A percentile compares a stretch with the other conserved stretches of the same genome.
phyloP scores from a whole-genome alignment of 192 early-diverging fungal genomes.

The Lunasporangiospora selenospora region DNA sequence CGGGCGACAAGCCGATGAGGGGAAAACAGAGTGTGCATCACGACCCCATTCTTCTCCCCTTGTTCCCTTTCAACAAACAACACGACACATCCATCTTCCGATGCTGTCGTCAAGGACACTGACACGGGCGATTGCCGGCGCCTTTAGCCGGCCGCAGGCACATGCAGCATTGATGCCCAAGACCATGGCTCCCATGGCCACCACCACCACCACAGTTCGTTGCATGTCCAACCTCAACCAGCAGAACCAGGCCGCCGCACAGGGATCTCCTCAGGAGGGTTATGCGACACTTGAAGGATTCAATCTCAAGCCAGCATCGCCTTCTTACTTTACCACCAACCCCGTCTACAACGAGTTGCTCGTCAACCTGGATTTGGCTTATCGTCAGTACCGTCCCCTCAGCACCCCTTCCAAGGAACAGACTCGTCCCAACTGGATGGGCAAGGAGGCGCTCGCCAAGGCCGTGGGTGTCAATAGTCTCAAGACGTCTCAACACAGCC shows the following conservation, averaged over 20 bases:
- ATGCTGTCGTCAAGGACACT: conserved; percentile 40
- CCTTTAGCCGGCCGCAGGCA: conserved; percentile 11
- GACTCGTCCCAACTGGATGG: conserved; percentile 43
- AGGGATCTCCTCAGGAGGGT: conserved; percentile 11
- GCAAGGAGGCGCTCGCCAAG: conserved; percentile 43
- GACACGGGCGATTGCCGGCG: conserved; percentile 12
- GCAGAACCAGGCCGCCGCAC: conserved; percentile 2
- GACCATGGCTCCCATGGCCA: background rate
- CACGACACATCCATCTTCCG: too few relatives aligned
- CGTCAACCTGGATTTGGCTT: conserved; percentile 66
- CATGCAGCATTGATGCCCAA: background rate
- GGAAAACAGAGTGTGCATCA: too few relatives aligned
- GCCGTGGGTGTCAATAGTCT: conserved; percentile 52
- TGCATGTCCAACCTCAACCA: conserved; percentile 1
- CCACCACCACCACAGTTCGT: conserved; percentile 7
- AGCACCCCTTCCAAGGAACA: conserved; percentile 22
- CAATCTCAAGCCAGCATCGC: conserved; percentile 62
- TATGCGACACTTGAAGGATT: conserved; percentile 32
- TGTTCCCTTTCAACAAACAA: background rate
- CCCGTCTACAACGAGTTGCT: conserved; percentile 79
- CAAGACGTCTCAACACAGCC: conserved; percentile 60
- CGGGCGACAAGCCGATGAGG: too few relatives aligned
- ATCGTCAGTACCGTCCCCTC: conserved; percentile 35
- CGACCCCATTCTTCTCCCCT: background rate
- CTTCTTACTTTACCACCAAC: conserved; percentile 92